Conservation (phyloP, 192 early-diverging fungal genomes). For the Radiomyces spectabilis region DNA sequence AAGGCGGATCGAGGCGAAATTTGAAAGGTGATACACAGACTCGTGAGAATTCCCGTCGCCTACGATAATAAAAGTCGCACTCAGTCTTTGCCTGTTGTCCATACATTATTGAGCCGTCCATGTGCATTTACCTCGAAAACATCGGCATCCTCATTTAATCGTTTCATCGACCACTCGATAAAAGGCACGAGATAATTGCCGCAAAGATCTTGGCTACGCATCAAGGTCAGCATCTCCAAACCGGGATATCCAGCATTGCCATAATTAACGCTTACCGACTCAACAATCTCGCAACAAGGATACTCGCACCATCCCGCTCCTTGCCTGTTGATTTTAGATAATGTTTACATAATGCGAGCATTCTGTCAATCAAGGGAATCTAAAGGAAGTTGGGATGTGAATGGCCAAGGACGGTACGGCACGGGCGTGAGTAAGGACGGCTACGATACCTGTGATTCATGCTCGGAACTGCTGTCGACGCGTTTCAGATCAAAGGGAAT, state of each 20-base stretch:
- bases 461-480: slow-evolving; percentile 63
- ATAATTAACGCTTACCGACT: slow-evolving; percentile 43
- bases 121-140: slow-evolving; percentile 44
- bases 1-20: slow-evolving; percentile 56
- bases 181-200: slow-evolving; percentile 51
- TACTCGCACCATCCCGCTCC: slow-evolving; percentile 78
- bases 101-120: too few species aligned
- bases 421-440: too few species aligned
- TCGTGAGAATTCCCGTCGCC: slow-evolving; percentile 51
- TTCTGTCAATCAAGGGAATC: slow-evolving; percentile 56
- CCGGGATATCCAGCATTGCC: neutral
- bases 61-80: slow-evolving; percentile 18
- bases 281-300: slow-evolving; percentile 77
- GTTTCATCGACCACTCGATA: slow-evolving; percentile 59
- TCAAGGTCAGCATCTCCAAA: neutral
- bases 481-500: slow-evolving; percentile 89
- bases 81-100: too few species aligned
- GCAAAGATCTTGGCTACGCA: slow-evolving; percentile 59
- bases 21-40: slow-evolving; percentile 65
- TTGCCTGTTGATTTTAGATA: slow-evolving; percentile 71
- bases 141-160: slow-evolving; percentile 24
- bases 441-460: slow-evolving; percentile 7
- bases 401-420: too few species aligned
- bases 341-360: slow-evolving; percentile 59
- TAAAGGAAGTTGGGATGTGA: too few species aligned